Evolutionary conservation across 148 eudicot species (phyloP).

Genomic region (Rhododendron henanense): DNA sequence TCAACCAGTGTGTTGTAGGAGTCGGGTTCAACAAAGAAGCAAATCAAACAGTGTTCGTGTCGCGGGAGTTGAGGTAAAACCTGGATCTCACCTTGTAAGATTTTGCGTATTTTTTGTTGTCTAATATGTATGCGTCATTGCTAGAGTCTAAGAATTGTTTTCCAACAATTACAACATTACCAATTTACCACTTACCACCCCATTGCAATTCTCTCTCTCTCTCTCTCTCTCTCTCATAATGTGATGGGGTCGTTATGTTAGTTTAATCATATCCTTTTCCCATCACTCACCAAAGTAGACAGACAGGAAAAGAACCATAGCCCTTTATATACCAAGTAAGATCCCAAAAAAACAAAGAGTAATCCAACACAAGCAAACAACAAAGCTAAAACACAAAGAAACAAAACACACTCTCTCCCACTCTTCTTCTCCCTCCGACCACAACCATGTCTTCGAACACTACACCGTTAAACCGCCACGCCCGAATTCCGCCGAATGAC

Average conservation of each 20-base stretch:
- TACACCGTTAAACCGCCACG: slow-evolving; percentile 6
- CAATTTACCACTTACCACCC: neutral
- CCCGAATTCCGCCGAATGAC: slow-evolving; percentile 3
- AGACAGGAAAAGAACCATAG: neutral
- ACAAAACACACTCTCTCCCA: neutral
- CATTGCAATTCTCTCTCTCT: neutral
- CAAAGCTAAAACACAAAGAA: neutral
- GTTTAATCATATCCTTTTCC: slow-evolving; percentile 3
- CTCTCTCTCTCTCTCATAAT: neutral
- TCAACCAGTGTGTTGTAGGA: no score
- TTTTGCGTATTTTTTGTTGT: no score
- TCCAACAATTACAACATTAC: neutral
- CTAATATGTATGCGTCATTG: no score
- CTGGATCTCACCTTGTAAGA: no score
- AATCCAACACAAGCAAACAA: neutral
- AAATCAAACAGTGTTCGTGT: no score
- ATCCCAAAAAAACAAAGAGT: neutral
- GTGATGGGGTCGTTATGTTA: slow-evolving; percentile 8
- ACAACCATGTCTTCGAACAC: slow-evolving; percentile 12
- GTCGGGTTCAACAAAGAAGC: no score
- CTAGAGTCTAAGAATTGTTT: no score
- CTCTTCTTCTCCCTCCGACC: neutral
- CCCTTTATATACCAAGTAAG: neutral
- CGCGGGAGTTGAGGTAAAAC: no score
- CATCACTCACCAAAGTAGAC: neutral